These are phyloP conservation scores for Paraurostyla sp. DNA, from an alignment of 73 alveolate species.

Conservation along the genomic window DNA sequence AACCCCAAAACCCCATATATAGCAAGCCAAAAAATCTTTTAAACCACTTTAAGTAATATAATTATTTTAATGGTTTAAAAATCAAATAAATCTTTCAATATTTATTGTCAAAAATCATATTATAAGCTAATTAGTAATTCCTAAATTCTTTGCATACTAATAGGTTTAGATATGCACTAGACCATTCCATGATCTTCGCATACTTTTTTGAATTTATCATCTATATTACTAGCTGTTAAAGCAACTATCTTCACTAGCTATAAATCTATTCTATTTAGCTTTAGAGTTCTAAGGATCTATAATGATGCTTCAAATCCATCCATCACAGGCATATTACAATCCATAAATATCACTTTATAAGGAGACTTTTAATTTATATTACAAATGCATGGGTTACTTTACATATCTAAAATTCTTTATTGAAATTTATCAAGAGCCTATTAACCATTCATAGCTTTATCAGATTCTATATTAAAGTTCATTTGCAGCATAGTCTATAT, in stretches of 20 bases:
- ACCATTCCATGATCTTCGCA: neutral
- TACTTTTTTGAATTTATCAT: neutral
- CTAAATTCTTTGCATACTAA: no score
- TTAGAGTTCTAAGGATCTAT: neutral
- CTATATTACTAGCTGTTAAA: slow-evolving; percentile 6
- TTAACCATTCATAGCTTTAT: neutral
- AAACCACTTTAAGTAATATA: no score
- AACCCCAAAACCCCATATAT: no score
- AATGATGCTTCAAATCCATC: neutral
- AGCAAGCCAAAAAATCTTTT: no score
- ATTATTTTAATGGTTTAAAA: no score
- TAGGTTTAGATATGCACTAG: neutral
- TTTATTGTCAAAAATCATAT: no score
- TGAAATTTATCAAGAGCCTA: neutral
- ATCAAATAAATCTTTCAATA: no score
- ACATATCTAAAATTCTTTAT: neutral
- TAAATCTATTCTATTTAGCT: neutral
- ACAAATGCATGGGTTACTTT: neutral
- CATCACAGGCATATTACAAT: slow-evolving; percentile 12
- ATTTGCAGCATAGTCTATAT: neutral
- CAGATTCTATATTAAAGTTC: neutral
- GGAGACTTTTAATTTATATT: neutral
- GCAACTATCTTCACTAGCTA: neutral
- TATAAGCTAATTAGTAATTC: no score
- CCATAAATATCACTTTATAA: slow-evolving; percentile 15